Evolutionary conservation across 192 early-diverging fungal species (phyloP), one percentile per base, ranked within the genome.

Genomic region (Dissophora ornata): DNA sequence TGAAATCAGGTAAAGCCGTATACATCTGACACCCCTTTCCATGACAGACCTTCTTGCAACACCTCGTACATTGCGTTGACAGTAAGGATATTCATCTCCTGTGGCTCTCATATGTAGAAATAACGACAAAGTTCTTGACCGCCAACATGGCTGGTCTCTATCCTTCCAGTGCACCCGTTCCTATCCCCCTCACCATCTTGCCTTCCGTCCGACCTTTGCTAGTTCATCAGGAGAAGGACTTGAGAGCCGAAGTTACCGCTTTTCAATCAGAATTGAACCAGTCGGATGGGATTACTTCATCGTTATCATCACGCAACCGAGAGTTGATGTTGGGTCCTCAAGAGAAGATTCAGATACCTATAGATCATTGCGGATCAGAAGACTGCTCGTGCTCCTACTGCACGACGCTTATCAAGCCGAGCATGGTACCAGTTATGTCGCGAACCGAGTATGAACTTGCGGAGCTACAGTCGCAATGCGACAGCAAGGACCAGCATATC

Each of bases 401-500:
- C 30, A 53, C 62, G 4, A 59, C 61, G 1, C 1, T 48, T 2
- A 45, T 60, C 18, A 57, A 56, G 45, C 71, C 71, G 21, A 75
- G 71, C 21, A 44, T 55, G 19, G 45, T 75, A 1, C 71, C 71
- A 7, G 57, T 75, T 19, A 25, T 67, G 26, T 53, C 61, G 4
- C 54, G 45, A 7, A 34, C 44, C 10, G 73, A 77, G 46, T 77
- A 77, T 16, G 73, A 77, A 18, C 44, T 56, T 9, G 58, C 58
- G n/a, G 73, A 77, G 40, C 40, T 77, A 16, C 63, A 62, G 18
- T 67, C 73, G 0, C 73, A 77, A 24, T 67, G 73, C 24, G 64
- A 67, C n/a, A 18, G 44, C 57, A 77, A 67, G 46, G 63, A 77
- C 33, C 63, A 45, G 40, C 58, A 77, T 30, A 57, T 75, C 13